These are phyloP conservation scores for Mycena filopes DNA, from an alignment of 768 basidiomycete species.

Conservation along the genomic window DNA sequence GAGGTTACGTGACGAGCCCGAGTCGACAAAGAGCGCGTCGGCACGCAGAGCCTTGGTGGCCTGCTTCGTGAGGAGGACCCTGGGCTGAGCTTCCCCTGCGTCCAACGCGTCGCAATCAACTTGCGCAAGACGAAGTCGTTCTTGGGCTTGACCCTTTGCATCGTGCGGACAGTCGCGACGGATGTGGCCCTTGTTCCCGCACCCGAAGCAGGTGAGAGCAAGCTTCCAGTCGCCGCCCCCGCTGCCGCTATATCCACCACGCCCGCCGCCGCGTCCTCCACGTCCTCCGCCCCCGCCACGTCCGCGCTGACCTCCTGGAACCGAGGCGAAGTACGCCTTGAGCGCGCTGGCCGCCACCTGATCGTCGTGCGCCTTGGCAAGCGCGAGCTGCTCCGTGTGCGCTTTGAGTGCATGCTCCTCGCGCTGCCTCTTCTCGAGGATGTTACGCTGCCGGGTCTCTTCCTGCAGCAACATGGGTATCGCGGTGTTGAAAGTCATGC, in stretches of 20 bases:
- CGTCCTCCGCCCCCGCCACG: neutral
- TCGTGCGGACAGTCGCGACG: neutral
- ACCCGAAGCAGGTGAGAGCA: neutral
- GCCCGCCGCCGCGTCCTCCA: too few species aligned
- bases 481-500: neutral
- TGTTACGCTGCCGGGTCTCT: neutral
- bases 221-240: slow-evolving; percentile 4
- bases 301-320: slow-evolving; percentile 43
- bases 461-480: neutral
- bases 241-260: neutral
- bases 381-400: neutral
- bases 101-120: neutral
- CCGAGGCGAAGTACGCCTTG: slow-evolving; percentile 70
- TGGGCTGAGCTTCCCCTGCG: neutral
- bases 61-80: slow-evolving; percentile 14
- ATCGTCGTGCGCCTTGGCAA: slow-evolving; percentile 43
- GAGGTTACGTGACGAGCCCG: slow-evolving; percentile 16
- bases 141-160: neutral
- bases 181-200: slow-evolving; percentile 8
- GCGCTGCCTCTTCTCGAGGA: neutral
- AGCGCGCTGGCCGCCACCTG: slow-evolving; percentile 82
- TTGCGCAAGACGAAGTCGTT: slow-evolving; percentile 9
- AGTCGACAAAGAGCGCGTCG: slow-evolving; percentile 11
- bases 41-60: neutral
- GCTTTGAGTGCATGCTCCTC: slow-evolving; percentile 7